Evolutionary conservation across 495 filamentous ascomycete genomes (phyloP).

Genomic region (Bombardia bombarda): DNA sequence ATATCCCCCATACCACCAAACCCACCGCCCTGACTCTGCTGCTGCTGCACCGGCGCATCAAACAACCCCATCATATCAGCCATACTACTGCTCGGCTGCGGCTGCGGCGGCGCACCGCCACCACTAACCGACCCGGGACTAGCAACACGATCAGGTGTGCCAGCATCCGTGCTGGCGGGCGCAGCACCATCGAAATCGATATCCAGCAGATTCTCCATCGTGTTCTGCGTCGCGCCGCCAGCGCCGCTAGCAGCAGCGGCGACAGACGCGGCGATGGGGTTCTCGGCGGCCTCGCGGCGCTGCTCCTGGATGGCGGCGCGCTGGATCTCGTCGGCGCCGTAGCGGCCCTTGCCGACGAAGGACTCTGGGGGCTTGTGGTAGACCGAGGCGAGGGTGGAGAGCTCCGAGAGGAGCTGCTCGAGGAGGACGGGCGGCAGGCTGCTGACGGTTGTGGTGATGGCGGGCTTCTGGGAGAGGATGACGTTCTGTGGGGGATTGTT

Average conservation of each 20-base stretch:
- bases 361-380: slow-evolving; percentile 97
- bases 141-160: slow-evolving; percentile 71
- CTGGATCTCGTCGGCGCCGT: slow-evolving; percentile 90
- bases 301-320: slow-evolving; percentile 94
- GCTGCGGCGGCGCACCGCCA: slow-evolving; percentile 19
- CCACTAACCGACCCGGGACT: slow-evolving; percentile 46
- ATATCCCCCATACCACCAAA: slow-evolving; percentile 48
- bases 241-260: slow-evolving; percentile 58
- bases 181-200: slow-evolving; percentile 97
- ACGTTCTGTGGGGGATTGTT: slow-evolving; percentile 51
- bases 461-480: slow-evolving; percentile 86
- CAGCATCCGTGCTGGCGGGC: slow-evolving; percentile 76
- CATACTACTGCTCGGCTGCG: slow-evolving; percentile 51
- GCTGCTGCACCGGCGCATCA: slow-evolving; percentile 28
- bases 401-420: slow-evolving; percentile 76
- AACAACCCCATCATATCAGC: slow-evolving; percentile 90
- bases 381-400: slow-evolving; percentile 96
- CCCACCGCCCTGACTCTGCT: slow-evolving; percentile 18
- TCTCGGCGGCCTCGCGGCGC: slow-evolving; percentile 82
- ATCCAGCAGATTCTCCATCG: slow-evolving; percentile 91
- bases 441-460: slow-evolving; percentile 87
- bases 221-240: slow-evolving; percentile 56
- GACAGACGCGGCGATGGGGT: slow-evolving; percentile 81
- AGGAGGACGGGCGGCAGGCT: slow-evolving; percentile 76
- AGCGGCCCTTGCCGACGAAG: slow-evolving; percentile 91